Conservation (phyloP, 176 grass and related monocot species). For the Coix lacrymajobi region DNA sequence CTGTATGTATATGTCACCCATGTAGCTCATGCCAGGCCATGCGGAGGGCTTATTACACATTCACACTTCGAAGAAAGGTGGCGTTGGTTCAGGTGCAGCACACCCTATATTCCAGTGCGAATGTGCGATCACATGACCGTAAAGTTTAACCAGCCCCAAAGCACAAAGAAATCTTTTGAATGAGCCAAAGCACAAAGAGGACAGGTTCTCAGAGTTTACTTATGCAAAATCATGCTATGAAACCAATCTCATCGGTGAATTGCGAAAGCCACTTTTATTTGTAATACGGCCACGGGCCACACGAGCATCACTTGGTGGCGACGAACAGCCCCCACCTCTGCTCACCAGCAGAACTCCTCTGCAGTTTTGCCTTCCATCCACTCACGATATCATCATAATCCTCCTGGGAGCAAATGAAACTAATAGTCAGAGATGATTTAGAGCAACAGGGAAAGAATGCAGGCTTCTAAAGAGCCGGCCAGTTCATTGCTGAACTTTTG, state of each 20-base stretch:
- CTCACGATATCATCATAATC: slow-evolving; percentile 82
- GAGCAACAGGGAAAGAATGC: not conserved
- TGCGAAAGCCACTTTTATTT: slow-evolving; percentile 26
- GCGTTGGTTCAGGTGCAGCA: not conserved
- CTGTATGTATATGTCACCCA: not conserved
- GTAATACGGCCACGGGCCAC: not conserved
- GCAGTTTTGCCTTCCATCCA: slow-evolving; percentile 87
- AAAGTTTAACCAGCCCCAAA: not conserved
- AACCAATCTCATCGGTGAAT: not conserved
- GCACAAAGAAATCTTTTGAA: not conserved
- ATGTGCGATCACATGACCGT: not conserved
- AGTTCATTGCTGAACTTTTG: not conserved
- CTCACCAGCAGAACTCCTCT: slow-evolving; percentile 72
- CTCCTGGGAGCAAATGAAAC: slow-evolving; percentile 38
- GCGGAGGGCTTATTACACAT: not conserved
- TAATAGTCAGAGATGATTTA: not conserved
- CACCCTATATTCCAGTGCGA: not conserved
- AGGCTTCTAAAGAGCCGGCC: not conserved
- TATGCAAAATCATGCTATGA: not conserved
- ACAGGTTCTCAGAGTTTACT: not conserved
- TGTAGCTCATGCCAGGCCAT: not conserved
- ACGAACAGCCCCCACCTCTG: slow-evolving; percentile 97
- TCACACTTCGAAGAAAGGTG: not conserved
- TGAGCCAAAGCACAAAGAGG: not conserved
- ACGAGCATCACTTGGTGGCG: slow-evolving; percentile 49